phyloP scores from a whole-genome alignment of 305 asterid genomes.

The Withania somnifera region DNA sequence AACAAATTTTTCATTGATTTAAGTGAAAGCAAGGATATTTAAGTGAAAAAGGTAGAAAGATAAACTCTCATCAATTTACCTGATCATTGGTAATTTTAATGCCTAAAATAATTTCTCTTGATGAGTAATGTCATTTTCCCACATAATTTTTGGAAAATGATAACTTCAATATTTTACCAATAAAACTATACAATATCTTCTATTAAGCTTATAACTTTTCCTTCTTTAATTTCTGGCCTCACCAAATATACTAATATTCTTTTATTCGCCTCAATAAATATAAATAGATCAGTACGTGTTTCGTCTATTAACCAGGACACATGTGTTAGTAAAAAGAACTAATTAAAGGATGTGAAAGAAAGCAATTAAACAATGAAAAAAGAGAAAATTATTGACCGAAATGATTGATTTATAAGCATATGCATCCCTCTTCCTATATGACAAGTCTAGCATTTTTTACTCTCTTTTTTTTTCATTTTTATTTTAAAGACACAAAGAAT shows the following conservation, averaged over 20 bases:
- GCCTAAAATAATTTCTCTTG: no score
- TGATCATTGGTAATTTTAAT: no score
- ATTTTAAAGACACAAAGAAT: conserved; percentile 22
- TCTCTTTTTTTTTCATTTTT: not conserved
- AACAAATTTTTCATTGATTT: not conserved
- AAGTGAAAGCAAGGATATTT: no score
- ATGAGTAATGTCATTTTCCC: no score
- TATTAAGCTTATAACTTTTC: not conserved
- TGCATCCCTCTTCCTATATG: conserved; percentile 5
- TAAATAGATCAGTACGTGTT: not conserved
- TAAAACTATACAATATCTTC: not conserved
- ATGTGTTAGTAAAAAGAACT: not conserved
- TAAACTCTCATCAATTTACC: no score
- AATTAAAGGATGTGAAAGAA: not conserved
- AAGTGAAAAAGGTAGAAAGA: no score
- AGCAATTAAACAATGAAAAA: not conserved
- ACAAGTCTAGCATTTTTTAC: not conserved
- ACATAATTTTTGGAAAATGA: no score
- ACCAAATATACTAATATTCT: not conserved
- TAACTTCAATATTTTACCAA: not conserved
- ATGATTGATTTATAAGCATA: not conserved
- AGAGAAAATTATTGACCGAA: not conserved
- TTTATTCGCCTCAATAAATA: not conserved
- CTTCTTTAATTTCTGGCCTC: not conserved
- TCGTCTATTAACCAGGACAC: not conserved